These are phyloP conservation scores for Aeschynomene evenia DNA, from an alignment of 306 rosid species.

Conservation along the genomic window DNA sequence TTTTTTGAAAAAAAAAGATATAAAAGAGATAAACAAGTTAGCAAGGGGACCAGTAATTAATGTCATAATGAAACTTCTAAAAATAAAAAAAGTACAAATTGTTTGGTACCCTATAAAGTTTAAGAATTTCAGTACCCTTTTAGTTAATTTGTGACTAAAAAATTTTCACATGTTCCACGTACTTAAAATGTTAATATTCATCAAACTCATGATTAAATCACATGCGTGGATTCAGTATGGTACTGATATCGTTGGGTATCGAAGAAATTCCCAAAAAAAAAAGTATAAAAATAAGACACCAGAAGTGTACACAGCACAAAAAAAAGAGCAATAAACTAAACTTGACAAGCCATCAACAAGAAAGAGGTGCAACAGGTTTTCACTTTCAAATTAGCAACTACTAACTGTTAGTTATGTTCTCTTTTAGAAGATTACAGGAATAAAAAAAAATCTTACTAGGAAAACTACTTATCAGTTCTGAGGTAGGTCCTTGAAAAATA, in stretches of 20 bases:
- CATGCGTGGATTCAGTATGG: no score
- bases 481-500: conserved; percentile 5
- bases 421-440: background rate
- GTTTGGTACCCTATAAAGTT: no score
- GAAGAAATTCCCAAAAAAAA: no score
- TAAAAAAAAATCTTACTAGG: background rate
- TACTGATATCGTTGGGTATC: no score
- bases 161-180: no score
- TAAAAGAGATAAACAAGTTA: background rate
- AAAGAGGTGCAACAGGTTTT: background rate
- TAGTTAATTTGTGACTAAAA: no score
- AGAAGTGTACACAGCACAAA: background rate
- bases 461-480: background rate
- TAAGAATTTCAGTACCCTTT: no score
- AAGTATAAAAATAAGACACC: background rate
- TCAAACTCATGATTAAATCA: no score
- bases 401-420: background rate
- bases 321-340: background rate
- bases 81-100: no score
- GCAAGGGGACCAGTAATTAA: background rate
- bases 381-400: background rate
- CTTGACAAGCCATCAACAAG: background rate
- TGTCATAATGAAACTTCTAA: background rate
- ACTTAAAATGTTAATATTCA: no score
- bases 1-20: conserved; percentile 21